Percentiles rank a stretch among this genome's conserved stretches.
Conservation (phyloP, 371 early-diverging fungal genomes). For the Mucor mucedo region DNA sequence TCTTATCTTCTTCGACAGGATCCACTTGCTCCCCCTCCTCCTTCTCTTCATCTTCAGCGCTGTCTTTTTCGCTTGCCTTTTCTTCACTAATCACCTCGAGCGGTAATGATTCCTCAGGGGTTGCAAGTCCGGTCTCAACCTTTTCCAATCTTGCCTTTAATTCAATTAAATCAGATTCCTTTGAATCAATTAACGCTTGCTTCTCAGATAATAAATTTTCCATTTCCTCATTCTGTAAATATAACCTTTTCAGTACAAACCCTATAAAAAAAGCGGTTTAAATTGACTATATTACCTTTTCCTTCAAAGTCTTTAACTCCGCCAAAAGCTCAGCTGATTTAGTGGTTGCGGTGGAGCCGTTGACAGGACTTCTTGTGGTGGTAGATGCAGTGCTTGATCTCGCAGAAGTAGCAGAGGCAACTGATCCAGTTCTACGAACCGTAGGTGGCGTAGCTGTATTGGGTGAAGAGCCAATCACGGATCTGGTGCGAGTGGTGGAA, state of each 20-base stretch:
- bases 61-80: constrained; percentile 1
- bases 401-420: constrained; percentile 10
- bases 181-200: constrained; percentile 22
- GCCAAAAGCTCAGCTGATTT: constrained; percentile 30
- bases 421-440: constrained; percentile 24
- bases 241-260: background rate
- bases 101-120: constrained; percentile 23
- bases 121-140: constrained; percentile 29
- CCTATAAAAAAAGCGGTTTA: background rate
- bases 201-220: constrained; percentile 26
- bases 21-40: background rate
- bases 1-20: background rate
- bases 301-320: constrained; percentile 30
- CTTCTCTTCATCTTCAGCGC: background rate
- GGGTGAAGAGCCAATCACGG: constrained; percentile 1
- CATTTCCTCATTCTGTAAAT: constrained; percentile 28
- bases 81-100: constrained; percentile 12
- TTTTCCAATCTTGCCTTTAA: constrained; percentile 24
- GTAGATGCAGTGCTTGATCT: constrained; percentile 20
- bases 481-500: constrained; percentile 25
- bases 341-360: constrained; percentile 3
- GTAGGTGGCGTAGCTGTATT: constrained; percentile 1
- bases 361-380: constrained; percentile 7
- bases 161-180: constrained; percentile 24
- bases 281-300: constrained; percentile 26